Percentiles rank a stretch among this genome's conserved stretches.
These are phyloP conservation scores for Dillenia turbinata DNA, from an alignment of 164 flowering plant genomes.

Conservation along the genomic window DNA sequence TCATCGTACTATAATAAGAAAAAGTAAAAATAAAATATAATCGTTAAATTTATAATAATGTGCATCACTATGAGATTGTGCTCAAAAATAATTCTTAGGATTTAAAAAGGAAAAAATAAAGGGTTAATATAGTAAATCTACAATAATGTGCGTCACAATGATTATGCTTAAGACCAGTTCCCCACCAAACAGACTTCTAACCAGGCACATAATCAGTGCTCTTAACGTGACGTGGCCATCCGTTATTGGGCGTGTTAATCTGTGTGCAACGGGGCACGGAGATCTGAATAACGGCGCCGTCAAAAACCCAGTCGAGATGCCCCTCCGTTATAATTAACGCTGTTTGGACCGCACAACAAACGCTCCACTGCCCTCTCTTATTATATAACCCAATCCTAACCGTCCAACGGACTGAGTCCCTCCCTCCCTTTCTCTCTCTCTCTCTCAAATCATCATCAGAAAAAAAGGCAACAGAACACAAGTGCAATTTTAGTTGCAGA, in stretches of 20 bases:
- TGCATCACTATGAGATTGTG: no score
- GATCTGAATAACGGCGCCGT: conserved; percentile 40
- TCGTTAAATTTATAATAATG: no score
- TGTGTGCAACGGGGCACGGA: neutral
- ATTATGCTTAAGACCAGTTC: conserved; percentile 1
- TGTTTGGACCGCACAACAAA: conserved; percentile 15
- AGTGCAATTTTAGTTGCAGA: neutral
- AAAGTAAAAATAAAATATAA: no score
- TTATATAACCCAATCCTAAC: conserved; percentile 8
- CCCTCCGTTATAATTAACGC: conserved; percentile 29
- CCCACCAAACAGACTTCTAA: neutral
- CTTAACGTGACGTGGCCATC: no score
- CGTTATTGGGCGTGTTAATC: no score
- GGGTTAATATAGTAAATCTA: no score
- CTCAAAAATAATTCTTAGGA: no score
- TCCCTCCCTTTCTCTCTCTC: neutral
- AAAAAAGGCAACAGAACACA: neutral
- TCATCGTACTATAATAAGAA: no score
- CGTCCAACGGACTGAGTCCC: conserved; percentile 22
- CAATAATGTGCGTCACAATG: neutral
- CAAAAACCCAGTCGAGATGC: conserved; percentile 22
- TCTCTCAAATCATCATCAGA: neutral
- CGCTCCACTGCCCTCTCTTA: no score
- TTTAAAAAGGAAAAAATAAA: no score
- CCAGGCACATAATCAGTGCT: neutral